A percentile compares a stretch with the other conserved stretches of the same genome.
Evolutionary conservation across 2,329 filamentous ascomycete genomes (phyloP).

Genomic region (Stachybotrys chartarum): DNA sequence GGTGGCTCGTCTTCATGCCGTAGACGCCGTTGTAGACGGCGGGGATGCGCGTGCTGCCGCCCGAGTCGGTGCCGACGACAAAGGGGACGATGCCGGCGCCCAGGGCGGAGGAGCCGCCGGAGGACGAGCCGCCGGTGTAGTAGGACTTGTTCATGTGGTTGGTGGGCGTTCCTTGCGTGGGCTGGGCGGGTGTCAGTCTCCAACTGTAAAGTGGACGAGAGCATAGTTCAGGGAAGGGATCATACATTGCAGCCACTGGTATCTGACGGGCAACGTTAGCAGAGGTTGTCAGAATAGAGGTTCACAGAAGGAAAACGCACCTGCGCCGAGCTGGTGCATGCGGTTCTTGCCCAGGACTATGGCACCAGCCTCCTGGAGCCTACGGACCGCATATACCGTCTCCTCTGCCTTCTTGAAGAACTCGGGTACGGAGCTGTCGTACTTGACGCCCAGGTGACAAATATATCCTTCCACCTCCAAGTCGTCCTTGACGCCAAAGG

Average conservation of each 20-base stretch:
- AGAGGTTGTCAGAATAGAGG: background rate
- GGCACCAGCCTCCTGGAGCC: conserved; percentile 67
- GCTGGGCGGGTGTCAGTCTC: conserved; percentile 34
- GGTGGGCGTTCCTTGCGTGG: conserved; percentile 62
- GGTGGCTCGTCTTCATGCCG: conserved; percentile 73
- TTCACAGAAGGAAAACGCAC: conserved; percentile 30
- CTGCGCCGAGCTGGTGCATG: conserved; percentile 74
- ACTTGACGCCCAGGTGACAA: conserved; percentile 56
- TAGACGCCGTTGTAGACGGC: conserved; percentile 71
- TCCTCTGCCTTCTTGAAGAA: conserved; percentile 42
- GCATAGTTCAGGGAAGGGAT: background rate
- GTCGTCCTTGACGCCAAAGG: conserved; percentile 80
- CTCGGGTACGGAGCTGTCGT: conserved; percentile 43
- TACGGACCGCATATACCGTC: conserved; percentile 64
- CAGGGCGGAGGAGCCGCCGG: conserved; percentile 66
- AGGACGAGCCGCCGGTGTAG: conserved; percentile 76
- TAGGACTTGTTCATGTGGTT: conserved; percentile 73
- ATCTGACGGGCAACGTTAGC: conserved; percentile 35
- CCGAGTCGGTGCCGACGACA: conserved; percentile 67
- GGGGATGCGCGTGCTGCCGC: conserved; percentile 70
- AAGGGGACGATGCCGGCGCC: conserved; percentile 68
- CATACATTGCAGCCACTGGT: conserved; percentile 73
- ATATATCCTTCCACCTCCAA: conserved; percentile 64
- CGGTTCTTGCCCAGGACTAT: conserved; percentile 68
- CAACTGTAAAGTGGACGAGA: too few relatives aligned